Evolutionary conservation across 2,329 filamentous ascomycete species (phyloP).

Genomic region (Diaporthe vaccinii): DNA sequence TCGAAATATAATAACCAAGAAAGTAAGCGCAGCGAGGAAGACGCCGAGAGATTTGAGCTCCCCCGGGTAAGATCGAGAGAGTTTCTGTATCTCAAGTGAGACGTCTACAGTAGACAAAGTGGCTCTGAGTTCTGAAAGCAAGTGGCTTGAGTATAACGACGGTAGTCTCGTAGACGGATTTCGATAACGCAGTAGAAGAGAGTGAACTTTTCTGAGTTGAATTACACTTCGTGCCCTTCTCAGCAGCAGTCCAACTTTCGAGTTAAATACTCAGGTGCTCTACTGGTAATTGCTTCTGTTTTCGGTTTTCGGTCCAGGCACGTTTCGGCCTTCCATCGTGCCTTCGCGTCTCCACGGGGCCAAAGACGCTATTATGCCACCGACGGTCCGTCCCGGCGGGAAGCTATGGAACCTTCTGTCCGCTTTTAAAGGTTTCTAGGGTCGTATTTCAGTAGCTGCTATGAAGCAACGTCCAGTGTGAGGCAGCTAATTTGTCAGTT

Average conservation of each 20-base stretch:
- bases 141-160: neutral
- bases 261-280: neutral
- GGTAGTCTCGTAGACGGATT: neutral
- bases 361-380: neutral
- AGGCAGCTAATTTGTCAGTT: neutral
- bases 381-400: neutral
- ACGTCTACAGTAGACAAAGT: neutral
- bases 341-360: neutral
- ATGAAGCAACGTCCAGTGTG: no score
- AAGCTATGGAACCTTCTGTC: no score
- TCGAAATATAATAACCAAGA: neutral
- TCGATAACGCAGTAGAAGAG: neutral
- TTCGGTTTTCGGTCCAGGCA: neutral
- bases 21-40: neutral
- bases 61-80: neutral
- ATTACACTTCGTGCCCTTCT: no score
- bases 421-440: neutral
- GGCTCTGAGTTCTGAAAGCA: neutral
- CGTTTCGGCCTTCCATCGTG: neutral
- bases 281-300: neutral
- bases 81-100: neutral
- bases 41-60: neutral
- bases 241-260: neutral
- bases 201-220: neutral
- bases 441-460: no score